Base-by-base conservation (phyloP, 2,329 filamentous ascomycete species). In the Botryotinia calthae region DNA sequence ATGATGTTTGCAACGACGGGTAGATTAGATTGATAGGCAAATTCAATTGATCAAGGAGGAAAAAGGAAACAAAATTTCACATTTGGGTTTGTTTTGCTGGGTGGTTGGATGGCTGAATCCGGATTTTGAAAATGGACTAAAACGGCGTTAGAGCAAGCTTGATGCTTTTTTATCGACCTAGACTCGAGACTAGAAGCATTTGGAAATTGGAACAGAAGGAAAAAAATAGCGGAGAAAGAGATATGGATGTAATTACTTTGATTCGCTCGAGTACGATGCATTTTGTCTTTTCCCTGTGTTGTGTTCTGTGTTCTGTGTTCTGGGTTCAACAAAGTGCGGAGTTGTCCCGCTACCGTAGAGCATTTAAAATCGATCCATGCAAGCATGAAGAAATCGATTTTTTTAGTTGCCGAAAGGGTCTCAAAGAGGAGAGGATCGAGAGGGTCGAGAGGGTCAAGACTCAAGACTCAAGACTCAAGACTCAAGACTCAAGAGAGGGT, bases 91-190 rank as follows among this genome's bases (percentile, higher is more conserved):
- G 44, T 37, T 37, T 48, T 18, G n/a, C 42, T 44, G 42, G 40
- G 44, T 51, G 64, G 46, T 66, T 66, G 64, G 34, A 67, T 40
- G 59, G 59, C 37, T 67, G 64, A 67, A 67, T 54, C 64, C 64
- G 46, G 64, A 25, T 56, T 40, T 54, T 40, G 46, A 4, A 63
- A 44, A 54, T 67, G 25, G 34, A 67, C 64, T 54, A 54, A 67
- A 67, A 54, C 64, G 16, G 46, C 25, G n/a, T 67, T 67, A 67
- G 25, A 54, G 16, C 31, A 67, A 67, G 46, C 46, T 67, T 67
- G 46, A 67, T 54, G 46, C 64, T 28, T 40, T 28, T 28, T 54
- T 28, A 40, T 67, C 46, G 25, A 67, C 46, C 64, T 40, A 42
- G 34, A 40, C 16, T 54, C 46, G 18, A 67, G 46, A 67, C 64